Conservation (phyloP, 1,284 basidiomycete genomes). For the Ustilago xerochloae region DNA sequence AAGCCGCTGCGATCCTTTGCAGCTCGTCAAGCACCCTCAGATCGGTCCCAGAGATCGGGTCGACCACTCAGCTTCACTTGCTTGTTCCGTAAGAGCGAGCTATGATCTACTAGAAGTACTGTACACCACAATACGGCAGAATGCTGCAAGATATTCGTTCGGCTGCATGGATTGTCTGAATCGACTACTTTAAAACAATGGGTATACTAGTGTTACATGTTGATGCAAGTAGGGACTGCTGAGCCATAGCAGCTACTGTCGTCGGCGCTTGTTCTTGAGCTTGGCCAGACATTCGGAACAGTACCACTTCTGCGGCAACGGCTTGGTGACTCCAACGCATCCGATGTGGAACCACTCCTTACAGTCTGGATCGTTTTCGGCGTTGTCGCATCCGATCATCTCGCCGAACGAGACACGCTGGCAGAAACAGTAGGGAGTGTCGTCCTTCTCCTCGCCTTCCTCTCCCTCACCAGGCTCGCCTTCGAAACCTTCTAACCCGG, state of each 20-base stretch:
- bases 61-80: background rate
- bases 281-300: slow-evolving; percentile 54
- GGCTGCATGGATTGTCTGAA: no score
- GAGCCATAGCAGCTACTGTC: no score
- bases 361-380: slow-evolving; percentile 59
- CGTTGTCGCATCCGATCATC: slow-evolving; percentile 62
- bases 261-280: slow-evolving; percentile 46
- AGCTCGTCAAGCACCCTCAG: background rate
- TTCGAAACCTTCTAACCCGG: slow-evolving; percentile 34
- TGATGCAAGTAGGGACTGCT: background rate
- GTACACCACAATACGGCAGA: no score
- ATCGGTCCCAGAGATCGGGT: slow-evolving; percentile 2
- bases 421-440: slow-evolving; percentile 66
- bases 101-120: no score
- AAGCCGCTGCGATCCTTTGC: background rate
- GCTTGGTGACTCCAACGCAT: slow-evolving; percentile 66
- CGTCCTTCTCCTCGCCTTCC: slow-evolving; percentile 59
- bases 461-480: slow-evolving; percentile 49
- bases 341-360: slow-evolving; percentile 68
- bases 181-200: no score
- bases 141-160: no score
- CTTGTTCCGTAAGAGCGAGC: background rate
- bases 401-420: slow-evolving; percentile 66
- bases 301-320: slow-evolving; percentile 65
- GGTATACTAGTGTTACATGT: slow-evolving; percentile 9